These are phyloP conservation scores for Fereydounia khargensis DNA, from an alignment of 1,284 basidiomycete genomes.

Conservation along the genomic window DNA sequence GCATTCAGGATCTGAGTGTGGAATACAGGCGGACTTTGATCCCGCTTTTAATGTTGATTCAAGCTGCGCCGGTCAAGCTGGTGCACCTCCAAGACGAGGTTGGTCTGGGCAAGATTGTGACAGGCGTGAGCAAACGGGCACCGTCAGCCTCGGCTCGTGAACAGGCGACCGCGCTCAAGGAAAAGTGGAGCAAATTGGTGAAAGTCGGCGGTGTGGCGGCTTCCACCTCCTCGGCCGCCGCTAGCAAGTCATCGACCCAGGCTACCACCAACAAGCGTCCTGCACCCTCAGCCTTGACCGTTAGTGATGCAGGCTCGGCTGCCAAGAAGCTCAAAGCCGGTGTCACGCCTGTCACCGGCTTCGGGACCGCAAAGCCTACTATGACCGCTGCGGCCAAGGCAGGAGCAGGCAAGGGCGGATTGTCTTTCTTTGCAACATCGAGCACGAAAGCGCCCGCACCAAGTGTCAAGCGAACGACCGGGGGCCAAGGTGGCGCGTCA, in stretches of 20 bases:
- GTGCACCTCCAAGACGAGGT: constrained; percentile 41
- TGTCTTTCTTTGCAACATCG: constrained; percentile 9
- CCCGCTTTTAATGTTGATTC: constrained; percentile 31
- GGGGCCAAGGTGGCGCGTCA: no score
- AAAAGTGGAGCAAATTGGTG: constrained; percentile 36
- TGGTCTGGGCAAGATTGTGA: constrained; percentile 34
- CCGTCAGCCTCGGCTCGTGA: constrained; percentile 14
- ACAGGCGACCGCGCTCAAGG: constrained; percentile 19
- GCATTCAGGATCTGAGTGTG: constrained; percentile 23
- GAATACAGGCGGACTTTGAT: constrained; percentile 23
- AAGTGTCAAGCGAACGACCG: neutral
- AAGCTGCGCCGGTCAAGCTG: constrained; percentile 17
- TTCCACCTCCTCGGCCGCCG: neutral
- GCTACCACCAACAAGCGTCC: neutral
- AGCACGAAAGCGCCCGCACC: constrained; percentile 1
- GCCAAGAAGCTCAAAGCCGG: neutral
- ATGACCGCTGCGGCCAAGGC: constrained; percentile 1
- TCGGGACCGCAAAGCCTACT: neutral
- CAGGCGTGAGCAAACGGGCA: constrained; percentile 25
- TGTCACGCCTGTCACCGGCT: neutral
- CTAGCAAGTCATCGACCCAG: neutral
- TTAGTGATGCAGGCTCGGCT: neutral
- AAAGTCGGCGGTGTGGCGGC: constrained; percentile 4
- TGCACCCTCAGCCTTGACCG: neutral
- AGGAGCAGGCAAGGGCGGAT: constrained; percentile 5